Conservation (phyloP, 1,139 yeast species). For the Lodderomyces theae region DNA sequence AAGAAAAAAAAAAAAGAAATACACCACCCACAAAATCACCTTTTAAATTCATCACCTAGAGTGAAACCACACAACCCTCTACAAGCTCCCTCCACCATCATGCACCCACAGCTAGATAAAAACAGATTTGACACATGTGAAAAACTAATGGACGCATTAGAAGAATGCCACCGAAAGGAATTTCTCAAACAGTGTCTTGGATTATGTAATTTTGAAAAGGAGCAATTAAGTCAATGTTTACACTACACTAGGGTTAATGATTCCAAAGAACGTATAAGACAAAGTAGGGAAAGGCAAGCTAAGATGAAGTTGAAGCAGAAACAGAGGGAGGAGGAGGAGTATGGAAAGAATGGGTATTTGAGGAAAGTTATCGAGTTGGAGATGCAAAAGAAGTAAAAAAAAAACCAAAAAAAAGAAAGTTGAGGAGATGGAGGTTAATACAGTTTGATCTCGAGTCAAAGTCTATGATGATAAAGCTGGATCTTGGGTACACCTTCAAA, state of each 20-base stretch:
- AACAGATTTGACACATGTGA: slow-evolving; percentile 59
- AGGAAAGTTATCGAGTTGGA: slow-evolving; percentile 57
- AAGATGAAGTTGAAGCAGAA: slow-evolving; percentile 55
- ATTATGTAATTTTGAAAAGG: slow-evolving; percentile 79
- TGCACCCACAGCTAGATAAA: slow-evolving; percentile 51
- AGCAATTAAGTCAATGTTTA: slow-evolving; percentile 73
- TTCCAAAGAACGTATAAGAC: slow-evolving; percentile 59
- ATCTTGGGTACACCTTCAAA: too few relatives aligned
- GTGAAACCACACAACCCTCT: too few relatives aligned
- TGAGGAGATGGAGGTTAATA: neutral
- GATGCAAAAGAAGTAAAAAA: slow-evolving; percentile 10
- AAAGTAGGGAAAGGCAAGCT: slow-evolving; percentile 56
- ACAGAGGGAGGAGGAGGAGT: slow-evolving; percentile 69
- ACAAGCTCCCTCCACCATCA: slow-evolving; percentile 12
- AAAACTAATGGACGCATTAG: slow-evolving; percentile 81
- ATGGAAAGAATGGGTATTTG: slow-evolving; percentile 73
- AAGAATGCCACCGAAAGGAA: slow-evolving; percentile 79
- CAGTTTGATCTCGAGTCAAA: too few relatives aligned
- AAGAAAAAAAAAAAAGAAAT: neutral
- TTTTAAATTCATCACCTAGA: too few relatives aligned
- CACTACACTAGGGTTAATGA: slow-evolving; percentile 73
- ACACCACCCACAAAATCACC: neutral
- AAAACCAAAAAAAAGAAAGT: neutral
- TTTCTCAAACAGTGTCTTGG: slow-evolving; percentile 78
- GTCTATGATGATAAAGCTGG: too few relatives aligned